These are phyloP conservation scores for Platanus orientalis DNA, from an alignment of 164 flowering plant genomes.

Conservation along the genomic window DNA sequence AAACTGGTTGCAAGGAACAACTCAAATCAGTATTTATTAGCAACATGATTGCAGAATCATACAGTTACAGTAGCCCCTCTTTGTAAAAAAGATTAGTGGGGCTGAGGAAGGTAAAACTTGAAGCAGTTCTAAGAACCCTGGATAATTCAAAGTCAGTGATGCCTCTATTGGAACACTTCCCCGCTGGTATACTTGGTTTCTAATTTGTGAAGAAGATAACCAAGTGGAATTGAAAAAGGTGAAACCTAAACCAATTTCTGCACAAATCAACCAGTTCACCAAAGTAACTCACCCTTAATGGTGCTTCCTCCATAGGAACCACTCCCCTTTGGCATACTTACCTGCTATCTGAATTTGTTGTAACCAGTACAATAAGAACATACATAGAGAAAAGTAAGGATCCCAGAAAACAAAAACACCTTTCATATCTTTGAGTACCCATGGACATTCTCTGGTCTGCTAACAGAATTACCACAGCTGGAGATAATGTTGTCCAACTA, in stretches of 20 bases:
- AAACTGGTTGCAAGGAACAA: not conserved
- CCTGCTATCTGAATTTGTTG: too few species aligned
- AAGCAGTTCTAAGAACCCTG: not conserved
- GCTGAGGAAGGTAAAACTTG: not conserved
- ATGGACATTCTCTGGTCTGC: not conserved
- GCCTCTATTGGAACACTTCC: too few species aligned
- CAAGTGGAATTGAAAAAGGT: too few species aligned
- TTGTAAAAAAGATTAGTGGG: not conserved
- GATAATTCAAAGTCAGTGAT: too few species aligned
- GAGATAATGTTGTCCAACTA: not conserved
- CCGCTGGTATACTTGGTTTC: too few species aligned
- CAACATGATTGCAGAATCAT: constrained; percentile 1
- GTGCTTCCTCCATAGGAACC: not conserved
- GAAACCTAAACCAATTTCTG: not conserved
- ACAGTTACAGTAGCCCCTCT: not conserved
- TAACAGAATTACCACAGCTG: not conserved
- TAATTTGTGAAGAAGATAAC: too few species aligned
- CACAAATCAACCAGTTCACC: not conserved
- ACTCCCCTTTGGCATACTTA: not conserved
- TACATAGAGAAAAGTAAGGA: too few species aligned
- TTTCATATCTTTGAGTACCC: not conserved
- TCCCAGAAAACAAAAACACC: not conserved
- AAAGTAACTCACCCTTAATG: not conserved
- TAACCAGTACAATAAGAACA: too few species aligned
- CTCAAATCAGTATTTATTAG: not conserved